Base-by-base conservation (phyloP, 192 early-diverging fungal species). In the Linderina pennispora region DNA sequence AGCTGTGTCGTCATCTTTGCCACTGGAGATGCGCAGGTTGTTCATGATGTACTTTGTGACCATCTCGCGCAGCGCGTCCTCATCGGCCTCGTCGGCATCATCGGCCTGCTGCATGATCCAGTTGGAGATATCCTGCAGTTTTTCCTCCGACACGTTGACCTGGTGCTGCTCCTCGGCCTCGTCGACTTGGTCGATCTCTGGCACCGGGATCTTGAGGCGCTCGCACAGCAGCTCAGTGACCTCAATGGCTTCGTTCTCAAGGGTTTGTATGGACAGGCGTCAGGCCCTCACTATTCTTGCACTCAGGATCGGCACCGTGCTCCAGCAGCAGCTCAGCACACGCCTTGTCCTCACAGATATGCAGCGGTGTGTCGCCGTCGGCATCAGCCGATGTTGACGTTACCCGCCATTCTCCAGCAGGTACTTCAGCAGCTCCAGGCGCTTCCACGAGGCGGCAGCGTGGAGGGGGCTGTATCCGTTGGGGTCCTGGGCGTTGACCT, bases 341-440 rank as follows among this genome's bases (percentile, higher is more conserved):
- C n/a, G 77, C 81, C 10, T 76, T 70, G 34, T 82, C 80, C 45
- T 89, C 88, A 40, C 74, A 78, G 10, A 84, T 75, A 52, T 83
- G 87, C 28, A 94, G 68, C 5, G 88, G 88, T 17, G 88, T 90
- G 49, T 94, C 91, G 31, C 84, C 81, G 17, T 94, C 91, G 14
- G 63, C 40, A 55, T 94, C 91, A 18, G n/a, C 60, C 62, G 23
- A 91, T 66, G 54, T 88, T 82, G 22, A 86, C 69, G 37, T 91
- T 58, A 38, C n/a, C 77, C 84, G 14, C 80, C 76, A 2, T 77
- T 65, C 5, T 55, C 58, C 6, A 90, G 50, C 20, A 94, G 58
- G 31, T 82, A 85, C 36, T 77, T 42, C n/a, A 91, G 58, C 15
- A 91, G 48, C 8, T 82, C 72, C 8, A 67, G 33, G 48, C 85